phyloP scores from a whole-genome alignment of 192 early-diverging fungal genomes.

The Chytriomyces sp. region DNA sequence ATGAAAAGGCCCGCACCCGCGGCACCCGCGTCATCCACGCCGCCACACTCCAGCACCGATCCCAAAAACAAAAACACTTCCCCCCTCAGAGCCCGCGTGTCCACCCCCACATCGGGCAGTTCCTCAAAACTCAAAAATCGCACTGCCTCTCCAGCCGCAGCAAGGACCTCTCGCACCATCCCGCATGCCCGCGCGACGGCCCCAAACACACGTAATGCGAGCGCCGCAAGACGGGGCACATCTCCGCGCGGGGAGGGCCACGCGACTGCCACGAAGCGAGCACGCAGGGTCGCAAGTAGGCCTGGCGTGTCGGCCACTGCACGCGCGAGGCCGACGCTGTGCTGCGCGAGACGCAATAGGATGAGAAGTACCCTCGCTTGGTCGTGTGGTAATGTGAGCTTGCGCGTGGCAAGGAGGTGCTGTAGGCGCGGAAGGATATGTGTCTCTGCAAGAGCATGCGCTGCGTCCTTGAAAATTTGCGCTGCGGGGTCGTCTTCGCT shows the following conservation, averaged over 20 bases:
- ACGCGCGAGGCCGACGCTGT: neutral
- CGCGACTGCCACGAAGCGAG: neutral
- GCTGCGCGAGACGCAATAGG: neutral
- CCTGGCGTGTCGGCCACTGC: neutral
- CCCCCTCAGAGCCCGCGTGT: neutral
- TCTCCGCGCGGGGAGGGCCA: neutral
- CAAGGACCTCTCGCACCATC: neutral
- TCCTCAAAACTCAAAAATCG: neutral
- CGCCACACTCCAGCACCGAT: constrained; percentile 1
- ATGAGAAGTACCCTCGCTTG: neutral
- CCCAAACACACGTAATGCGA: neutral
- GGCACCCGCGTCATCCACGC: too few species aligned
- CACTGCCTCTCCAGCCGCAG: neutral
- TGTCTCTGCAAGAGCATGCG: neutral
- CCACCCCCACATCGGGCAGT: too few species aligned
- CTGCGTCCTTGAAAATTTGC: neutral
- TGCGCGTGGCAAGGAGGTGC: neutral
- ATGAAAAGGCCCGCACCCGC: neutral
- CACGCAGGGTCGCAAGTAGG: neutral
- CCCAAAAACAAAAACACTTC: neutral
- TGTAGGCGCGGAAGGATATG: constrained; percentile 1
- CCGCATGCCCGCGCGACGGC: too few species aligned
- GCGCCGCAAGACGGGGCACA: neutral
- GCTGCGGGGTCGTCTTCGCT: neutral
- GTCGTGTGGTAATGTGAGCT: neutral